A percentile compares a stretch with the other conserved stretches of the same genome.
These are phyloP conservation scores for Spergularia azorica DNA, from an alignment of 179 eudicot species.

Conservation along the genomic window DNA sequence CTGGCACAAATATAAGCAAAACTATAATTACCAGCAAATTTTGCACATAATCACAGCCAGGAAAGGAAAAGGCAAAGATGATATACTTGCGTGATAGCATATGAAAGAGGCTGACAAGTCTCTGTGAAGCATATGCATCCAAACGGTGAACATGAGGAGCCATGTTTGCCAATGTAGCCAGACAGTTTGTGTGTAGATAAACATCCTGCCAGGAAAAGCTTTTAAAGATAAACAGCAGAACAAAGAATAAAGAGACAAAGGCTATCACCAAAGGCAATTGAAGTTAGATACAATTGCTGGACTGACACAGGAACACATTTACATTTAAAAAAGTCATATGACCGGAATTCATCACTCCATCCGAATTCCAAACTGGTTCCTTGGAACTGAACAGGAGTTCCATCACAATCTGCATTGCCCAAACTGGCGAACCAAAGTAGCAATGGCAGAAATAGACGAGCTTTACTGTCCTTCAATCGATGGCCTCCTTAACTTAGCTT, in stretches of 20 bases:
- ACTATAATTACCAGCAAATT: background rate
- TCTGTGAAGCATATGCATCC: constrained; percentile 89
- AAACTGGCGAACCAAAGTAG: no score
- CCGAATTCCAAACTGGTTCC: no score
- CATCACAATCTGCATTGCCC: no score
- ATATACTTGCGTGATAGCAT: constrained; percentile 89
- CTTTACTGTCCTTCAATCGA: no score
- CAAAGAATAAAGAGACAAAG: background rate
- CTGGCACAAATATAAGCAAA: constrained; percentile 30
- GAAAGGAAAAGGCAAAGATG: constrained; percentile 24
- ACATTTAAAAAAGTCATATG: background rate
- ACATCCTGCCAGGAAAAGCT: constrained; percentile 64
- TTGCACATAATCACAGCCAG: constrained; percentile 3
- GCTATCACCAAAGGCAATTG: no score
- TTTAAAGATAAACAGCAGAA: constrained; percentile 2
- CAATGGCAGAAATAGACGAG: no score
- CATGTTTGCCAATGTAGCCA: constrained; percentile 93
- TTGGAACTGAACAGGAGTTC: no score
- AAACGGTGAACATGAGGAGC: constrained; percentile 95
- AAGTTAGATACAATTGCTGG: background rate
- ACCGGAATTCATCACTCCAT: no score
- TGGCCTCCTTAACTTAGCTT: no score
- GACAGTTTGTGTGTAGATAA: constrained; percentile 95
- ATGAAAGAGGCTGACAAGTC: constrained; percentile 86
- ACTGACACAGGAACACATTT: background rate